Evolutionary conservation across 352 stramenopile species (phyloP).

Genomic region (Phytophthora quininea): DNA sequence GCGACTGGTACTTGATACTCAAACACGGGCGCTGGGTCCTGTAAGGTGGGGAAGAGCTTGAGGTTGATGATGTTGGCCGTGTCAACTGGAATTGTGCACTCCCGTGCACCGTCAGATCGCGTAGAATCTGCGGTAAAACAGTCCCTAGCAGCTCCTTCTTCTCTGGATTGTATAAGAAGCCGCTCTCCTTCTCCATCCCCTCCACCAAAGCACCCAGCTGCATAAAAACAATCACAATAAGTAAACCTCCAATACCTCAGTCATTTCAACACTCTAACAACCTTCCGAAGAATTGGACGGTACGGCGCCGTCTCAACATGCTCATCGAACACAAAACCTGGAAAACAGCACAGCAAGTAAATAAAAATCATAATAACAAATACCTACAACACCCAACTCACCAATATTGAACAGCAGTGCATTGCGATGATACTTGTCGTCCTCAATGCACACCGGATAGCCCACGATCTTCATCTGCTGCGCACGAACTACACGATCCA

Average conservation of each 20-base stretch:
- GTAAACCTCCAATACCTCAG: background rate
- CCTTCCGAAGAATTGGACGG: slow-evolving; percentile 84
- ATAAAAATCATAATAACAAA: background rate
- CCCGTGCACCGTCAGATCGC: slow-evolving; percentile 75
- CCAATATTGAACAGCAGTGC: slow-evolving; percentile 90
- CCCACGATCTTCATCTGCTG: slow-evolving; percentile 87
- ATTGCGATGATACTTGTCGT: slow-evolving; percentile 91
- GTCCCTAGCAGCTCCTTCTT: slow-evolving; percentile 65
- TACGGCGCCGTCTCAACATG: slow-evolving; percentile 77
- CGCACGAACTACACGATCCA: slow-evolving; percentile 54
- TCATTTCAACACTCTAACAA: slow-evolving; percentile 7
- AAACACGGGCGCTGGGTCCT: slow-evolving; percentile 67
- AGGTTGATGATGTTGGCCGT: slow-evolving; percentile 88
- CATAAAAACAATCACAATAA: slow-evolving; percentile 6
- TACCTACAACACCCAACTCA: slow-evolving; percentile 1
- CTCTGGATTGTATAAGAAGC: slow-evolving; percentile 77
- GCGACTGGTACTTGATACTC: slow-evolving; percentile 89
- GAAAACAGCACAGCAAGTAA: background rate
- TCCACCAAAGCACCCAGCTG: slow-evolving; percentile 79
- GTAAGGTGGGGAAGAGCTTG: slow-evolving; percentile 83
- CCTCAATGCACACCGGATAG: slow-evolving; percentile 88
- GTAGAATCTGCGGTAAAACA: slow-evolving; percentile 77
- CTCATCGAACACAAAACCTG: slow-evolving; percentile 86
- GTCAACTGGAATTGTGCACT: slow-evolving; percentile 86
- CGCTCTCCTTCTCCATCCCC: slow-evolving; percentile 88